These are phyloP conservation scores for Penicillium italicum DNA, from an alignment of 2,329 filamentous ascomycete species.

Conservation along the genomic window DNA sequence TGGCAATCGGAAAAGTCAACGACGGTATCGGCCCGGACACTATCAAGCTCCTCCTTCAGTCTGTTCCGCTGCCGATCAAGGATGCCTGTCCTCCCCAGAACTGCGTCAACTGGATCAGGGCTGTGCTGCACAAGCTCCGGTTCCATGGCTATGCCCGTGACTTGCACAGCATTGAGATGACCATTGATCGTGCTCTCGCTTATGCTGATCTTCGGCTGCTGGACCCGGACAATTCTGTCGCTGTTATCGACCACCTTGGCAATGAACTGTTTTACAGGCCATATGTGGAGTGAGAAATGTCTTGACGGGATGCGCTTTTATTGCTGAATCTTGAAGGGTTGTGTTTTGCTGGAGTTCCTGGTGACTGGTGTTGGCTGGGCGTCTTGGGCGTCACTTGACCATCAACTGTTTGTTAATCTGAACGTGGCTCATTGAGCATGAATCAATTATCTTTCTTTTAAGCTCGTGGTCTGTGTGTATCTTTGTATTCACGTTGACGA, in stretches of 20 bases:
- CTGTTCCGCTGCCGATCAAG: neutral
- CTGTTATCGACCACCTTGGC: neutral
- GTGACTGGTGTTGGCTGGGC: neutral
- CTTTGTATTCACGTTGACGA: neutral
- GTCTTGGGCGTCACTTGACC: neutral
- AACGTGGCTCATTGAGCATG: neutral
- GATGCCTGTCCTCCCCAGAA: neutral
- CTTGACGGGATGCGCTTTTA: neutral
- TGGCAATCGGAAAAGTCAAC: neutral
- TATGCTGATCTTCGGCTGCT: constrained; percentile 4
- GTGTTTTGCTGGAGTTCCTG: neutral
- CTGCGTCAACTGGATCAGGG: neutral
- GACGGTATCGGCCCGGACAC: neutral
- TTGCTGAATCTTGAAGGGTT: neutral
- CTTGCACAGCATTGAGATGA: neutral
- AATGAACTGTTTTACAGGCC: neutral
- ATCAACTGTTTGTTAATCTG: neutral
- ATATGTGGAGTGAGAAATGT: too few species aligned
- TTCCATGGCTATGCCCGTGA: neutral
- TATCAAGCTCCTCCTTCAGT: neutral
- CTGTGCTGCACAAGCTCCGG: neutral
- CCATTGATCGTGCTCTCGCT: neutral
- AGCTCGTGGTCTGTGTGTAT: neutral
- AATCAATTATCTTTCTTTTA: neutral
- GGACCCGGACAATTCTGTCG: neutral